Base-by-base conservation (phyloP, 768 basidiomycete genomes). In the Boletales sp. region DNA sequence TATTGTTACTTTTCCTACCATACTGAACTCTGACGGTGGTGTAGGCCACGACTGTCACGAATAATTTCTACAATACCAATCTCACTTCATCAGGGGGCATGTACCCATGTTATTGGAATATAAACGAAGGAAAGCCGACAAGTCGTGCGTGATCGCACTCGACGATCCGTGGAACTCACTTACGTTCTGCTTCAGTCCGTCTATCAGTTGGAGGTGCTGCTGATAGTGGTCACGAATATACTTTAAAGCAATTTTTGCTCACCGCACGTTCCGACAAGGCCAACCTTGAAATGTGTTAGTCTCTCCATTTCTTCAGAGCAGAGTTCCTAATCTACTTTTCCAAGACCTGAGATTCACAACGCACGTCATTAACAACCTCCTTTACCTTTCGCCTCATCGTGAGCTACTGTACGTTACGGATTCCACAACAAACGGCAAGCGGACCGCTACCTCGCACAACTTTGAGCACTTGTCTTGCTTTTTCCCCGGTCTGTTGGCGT, bases 401-500 rank as follows among this genome's bases (percentile, higher is more conserved):
- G 69, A 79, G 29, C 72, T 90, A 5, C 74, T 89, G 36, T 90
- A 87, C 51, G 81, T 85, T 10, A 86, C 85, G 9, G 84, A 85
- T 59, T 69, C 70, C 15, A 52, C 52, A 14, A 62, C 62, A 2
- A 52, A 48, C 24, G 60, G 64, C 36, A 63, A 68, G 29, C 55
- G 56, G 10, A 68, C 64, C 24, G 52, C 58, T 14, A 73, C 78
- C 19, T 70, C 75, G 10, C 79, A 84, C 55, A 58, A 63, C 18
- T 80, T 88, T 47, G 87, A 90, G 53, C 87, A 90, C 59, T 69
- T 90, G 24, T 81, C 87, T 11, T 89, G 87, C 66, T 90, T 89
- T 70, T 74, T 87, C 42, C 86, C 87, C 0, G 87, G 88, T 14
- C 69, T 89, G 14, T 72, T 90, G 43, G 86, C 87, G 5, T 73